phyloP scores from a whole-genome alignment of 2,329 filamentous ascomycete genomes.

The Colletotrichum musicola region DNA sequence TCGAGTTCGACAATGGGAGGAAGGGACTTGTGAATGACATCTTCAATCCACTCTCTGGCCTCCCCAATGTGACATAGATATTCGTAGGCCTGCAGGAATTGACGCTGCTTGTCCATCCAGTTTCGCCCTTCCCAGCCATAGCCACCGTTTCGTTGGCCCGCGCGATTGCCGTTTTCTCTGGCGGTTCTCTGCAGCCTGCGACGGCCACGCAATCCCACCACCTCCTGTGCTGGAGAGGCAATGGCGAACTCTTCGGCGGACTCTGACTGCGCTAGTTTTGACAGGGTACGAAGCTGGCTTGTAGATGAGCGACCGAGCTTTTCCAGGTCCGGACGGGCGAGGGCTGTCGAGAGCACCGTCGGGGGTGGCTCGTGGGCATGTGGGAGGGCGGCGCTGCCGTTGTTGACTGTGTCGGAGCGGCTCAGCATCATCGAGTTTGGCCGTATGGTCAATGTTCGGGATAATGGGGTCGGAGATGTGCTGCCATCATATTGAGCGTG shows the following conservation, averaged over 20 bases:
- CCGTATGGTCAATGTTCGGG: slow-evolving; percentile 58
- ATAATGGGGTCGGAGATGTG: slow-evolving; percentile 57
- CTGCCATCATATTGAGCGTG: slow-evolving; percentile 59
- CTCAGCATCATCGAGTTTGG: slow-evolving; percentile 74
- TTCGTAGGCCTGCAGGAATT: slow-evolving; percentile 96
- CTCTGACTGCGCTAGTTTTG: slow-evolving; percentile 81
- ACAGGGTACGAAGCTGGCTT: slow-evolving; percentile 87
- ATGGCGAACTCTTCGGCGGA: slow-evolving; percentile 86
- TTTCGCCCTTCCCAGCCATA: slow-evolving; percentile 86
- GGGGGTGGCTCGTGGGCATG: slow-evolving; percentile 49
- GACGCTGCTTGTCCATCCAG: slow-evolving; percentile 99
- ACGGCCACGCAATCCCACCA: slow-evolving; percentile 87
- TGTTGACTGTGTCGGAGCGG: slow-evolving; percentile 66
- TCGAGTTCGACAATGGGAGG: slow-evolving; percentile 95
- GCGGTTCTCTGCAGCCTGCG: slow-evolving; percentile 82
- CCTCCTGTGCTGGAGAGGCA: slow-evolving; percentile 82
- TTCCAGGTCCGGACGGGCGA: slow-evolving; percentile 80
- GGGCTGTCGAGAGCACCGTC: slow-evolving; percentile 56
- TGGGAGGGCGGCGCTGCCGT: slow-evolving; percentile 48
- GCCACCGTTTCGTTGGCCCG: slow-evolving; percentile 59
- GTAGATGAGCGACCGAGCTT: slow-evolving; percentile 90
- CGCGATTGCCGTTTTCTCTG: slow-evolving; percentile 61
- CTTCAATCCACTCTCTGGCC: slow-evolving; percentile 98
- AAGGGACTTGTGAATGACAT: slow-evolving; percentile 85
- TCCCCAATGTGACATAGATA: slow-evolving; percentile 99